Evolutionary conservation across 2,329 filamentous ascomycete genomes (phyloP).

Genomic region (Curvularia sp.): DNA sequence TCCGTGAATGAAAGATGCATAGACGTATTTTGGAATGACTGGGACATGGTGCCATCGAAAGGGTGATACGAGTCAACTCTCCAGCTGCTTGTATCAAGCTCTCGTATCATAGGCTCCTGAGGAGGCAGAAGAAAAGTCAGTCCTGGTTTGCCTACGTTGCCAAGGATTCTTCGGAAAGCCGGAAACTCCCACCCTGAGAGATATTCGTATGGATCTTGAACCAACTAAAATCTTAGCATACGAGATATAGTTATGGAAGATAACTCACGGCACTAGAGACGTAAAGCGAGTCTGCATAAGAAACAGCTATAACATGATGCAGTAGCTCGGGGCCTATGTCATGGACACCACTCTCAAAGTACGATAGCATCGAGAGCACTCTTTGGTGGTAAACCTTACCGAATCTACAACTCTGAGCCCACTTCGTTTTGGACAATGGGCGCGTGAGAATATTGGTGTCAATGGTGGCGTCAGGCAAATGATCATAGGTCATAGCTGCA

Average conservation of each 20-base stretch:
- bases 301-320: background rate
- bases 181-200: background rate
- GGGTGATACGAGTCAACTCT: background rate
- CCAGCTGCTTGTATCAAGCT: background rate
- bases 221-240: background rate
- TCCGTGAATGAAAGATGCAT: background rate
- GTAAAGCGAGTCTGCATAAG: background rate
- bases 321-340: background rate
- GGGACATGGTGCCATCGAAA: background rate
- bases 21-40: background rate
- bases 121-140: background rate
- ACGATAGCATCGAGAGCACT: background rate
- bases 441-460: background rate
- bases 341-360: background rate
- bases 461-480: background rate
- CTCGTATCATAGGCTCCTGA: background rate
- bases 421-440: background rate
- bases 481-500: background rate
- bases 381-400: background rate
- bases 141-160: conserved; percentile 1
- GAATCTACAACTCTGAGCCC: background rate
- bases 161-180: background rate
- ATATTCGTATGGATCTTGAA: background rate
- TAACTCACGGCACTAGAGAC: background rate
- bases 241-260: no score